Conservation (phyloP, 805 yeast genomes). For the Candida nemodendra region DNA sequence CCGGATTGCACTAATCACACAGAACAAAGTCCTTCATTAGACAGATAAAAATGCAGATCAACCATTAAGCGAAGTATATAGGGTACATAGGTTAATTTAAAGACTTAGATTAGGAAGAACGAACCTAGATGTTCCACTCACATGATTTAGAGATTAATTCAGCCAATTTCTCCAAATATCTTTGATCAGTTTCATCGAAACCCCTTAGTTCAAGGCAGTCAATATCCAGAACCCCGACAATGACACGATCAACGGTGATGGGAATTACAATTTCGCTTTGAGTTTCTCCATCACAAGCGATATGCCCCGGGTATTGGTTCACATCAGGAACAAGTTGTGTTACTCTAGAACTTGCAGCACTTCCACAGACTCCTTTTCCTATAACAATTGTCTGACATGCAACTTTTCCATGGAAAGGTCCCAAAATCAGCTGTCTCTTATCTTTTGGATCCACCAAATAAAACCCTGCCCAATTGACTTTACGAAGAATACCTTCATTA, state of each 20-base stretch:
- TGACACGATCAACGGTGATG: constrained; percentile 40
- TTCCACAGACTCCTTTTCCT: constrained; percentile 92
- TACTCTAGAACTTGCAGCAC: constrained; percentile 56
- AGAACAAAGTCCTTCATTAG: constrained; percentile 29
- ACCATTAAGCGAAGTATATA: too few relatives aligned
- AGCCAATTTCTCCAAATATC: constrained; percentile 61
- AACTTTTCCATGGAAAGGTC: constrained; percentile 95
- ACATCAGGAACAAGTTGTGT: constrained; percentile 84
- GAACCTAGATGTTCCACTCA: too few relatives aligned
- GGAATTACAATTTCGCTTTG: constrained; percentile 94
- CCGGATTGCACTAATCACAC: background rate
- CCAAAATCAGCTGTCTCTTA: constrained; percentile 57
- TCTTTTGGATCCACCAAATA: constrained; percentile 52
- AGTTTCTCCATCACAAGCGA: constrained; percentile 96
- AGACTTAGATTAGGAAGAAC: too few relatives aligned
- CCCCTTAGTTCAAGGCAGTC: constrained; percentile 70
- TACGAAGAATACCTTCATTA: constrained; percentile 45
- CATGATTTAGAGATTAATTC: constrained; percentile 50
- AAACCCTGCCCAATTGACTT: constrained; percentile 93
- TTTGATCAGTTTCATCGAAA: constrained; percentile 62
- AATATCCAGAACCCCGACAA: constrained; percentile 80
- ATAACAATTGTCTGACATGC: constrained; percentile 83
- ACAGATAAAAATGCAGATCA: too few relatives aligned
- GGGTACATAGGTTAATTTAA: too few relatives aligned
- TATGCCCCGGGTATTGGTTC: constrained; percentile 80